These are phyloP conservation scores for Moesziomyces sp. DNA, from an alignment of 1,284 basidiomycete genomes.

Conservation along the genomic window DNA sequence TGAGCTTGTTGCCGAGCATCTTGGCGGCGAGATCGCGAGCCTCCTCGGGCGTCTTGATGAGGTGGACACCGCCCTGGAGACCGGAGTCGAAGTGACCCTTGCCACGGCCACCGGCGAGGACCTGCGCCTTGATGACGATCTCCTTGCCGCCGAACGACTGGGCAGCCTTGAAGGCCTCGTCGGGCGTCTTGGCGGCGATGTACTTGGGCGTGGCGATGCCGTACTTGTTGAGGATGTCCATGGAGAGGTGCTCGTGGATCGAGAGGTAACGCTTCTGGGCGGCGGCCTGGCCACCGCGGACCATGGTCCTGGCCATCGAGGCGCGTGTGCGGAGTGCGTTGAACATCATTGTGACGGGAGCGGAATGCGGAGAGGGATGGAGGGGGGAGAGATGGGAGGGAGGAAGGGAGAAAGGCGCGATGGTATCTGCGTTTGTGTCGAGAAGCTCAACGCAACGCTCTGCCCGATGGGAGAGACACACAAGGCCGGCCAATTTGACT, in stretches of 20 bases:
- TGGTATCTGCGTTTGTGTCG: slow-evolving; percentile 4
- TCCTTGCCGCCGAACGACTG: slow-evolving; percentile 78
- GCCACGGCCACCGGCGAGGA: slow-evolving; percentile 96
- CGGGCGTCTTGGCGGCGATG: slow-evolving; percentile 83
- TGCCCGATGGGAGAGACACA: too few relatives aligned
- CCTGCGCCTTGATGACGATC: slow-evolving; percentile 89
- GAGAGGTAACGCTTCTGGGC: slow-evolving; percentile 89
- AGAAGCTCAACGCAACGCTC: too few relatives aligned
- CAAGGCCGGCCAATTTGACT: too few relatives aligned
- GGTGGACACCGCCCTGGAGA: slow-evolving; percentile 96
- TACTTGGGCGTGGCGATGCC: slow-evolving; percentile 96
- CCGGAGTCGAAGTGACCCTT: slow-evolving; percentile 98
- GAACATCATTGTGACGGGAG: slow-evolving; percentile 35
- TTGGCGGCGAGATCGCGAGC: slow-evolving; percentile 86
- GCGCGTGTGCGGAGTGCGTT: slow-evolving; percentile 58
- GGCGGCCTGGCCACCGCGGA: slow-evolving; percentile 42
- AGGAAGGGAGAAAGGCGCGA: slow-evolving; percentile 1
- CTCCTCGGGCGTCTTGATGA: slow-evolving; percentile 90
- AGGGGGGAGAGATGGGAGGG: slow-evolving; percentile 2
- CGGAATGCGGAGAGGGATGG: not conserved
- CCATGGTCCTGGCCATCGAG: slow-evolving; percentile 49
- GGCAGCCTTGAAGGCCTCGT: slow-evolving; percentile 90
- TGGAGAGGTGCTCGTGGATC: slow-evolving; percentile 98
- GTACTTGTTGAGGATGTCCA: slow-evolving; percentile 96
- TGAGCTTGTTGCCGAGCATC: slow-evolving; percentile 95